These are phyloP conservation scores for Tribonema minus DNA, from an alignment of 108 stramenopile species.

Conservation along the genomic window DNA sequence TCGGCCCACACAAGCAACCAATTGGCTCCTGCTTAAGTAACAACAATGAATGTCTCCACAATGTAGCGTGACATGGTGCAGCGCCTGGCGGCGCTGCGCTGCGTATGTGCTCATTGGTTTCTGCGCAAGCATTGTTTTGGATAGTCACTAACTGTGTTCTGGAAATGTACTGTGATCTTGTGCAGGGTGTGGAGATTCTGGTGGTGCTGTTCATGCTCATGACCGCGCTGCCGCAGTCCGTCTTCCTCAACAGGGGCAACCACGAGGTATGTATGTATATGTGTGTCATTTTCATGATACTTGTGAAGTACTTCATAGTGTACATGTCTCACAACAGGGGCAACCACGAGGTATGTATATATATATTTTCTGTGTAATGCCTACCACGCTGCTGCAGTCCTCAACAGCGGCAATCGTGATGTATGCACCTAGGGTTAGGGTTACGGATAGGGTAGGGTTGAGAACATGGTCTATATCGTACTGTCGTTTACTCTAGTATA, in stretches of 20 bases:
- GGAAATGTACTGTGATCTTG: background rate
- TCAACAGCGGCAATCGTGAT: background rate
- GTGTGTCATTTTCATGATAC: background rate
- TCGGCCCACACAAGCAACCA: no score
- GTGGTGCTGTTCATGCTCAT: conserved; percentile 44
- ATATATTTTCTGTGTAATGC: no score
- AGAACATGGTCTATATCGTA: no score
- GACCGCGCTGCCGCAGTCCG: conserved; percentile 40
- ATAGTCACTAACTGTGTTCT: background rate
- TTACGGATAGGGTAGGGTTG: no score
- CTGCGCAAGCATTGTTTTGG: background rate
- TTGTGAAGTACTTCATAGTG: background rate
- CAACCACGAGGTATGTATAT: conserved; percentile 57
- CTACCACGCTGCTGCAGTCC: no score
- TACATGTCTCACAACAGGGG: conserved; percentile 60
- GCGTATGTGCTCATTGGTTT: no score
- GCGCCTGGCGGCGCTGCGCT: no score
- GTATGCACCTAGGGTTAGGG: no score
- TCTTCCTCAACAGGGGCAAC: conserved; percentile 64
- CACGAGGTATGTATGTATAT: conserved; percentile 49
- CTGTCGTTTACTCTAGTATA: no score
- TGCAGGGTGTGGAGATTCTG: conserved; percentile 14
- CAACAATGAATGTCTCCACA: no score
- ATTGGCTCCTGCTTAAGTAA: no score
- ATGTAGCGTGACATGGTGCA: no score